Conservation (phyloP, 2,329 filamentous ascomycete species). For the Diplocarpon mali region DNA sequence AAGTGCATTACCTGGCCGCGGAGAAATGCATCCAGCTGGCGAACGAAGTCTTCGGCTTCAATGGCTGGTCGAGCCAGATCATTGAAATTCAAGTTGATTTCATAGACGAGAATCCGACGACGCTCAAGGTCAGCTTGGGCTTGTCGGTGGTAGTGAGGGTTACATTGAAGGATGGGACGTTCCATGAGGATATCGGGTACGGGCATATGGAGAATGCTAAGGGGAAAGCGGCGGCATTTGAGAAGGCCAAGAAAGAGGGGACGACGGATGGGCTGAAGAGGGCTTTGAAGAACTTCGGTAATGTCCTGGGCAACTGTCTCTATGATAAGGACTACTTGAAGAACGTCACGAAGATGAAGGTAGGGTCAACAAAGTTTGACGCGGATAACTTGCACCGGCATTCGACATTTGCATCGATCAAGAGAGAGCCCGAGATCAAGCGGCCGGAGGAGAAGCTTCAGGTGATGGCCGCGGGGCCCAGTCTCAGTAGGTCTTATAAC, state of each 20-base stretch:
- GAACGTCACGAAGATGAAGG: slow-evolving; percentile 85
- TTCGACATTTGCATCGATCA: slow-evolving; percentile 42
- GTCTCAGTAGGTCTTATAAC: slow-evolving; percentile 12
- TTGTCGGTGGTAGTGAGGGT: slow-evolving; percentile 85
- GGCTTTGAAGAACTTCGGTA: slow-evolving; percentile 83
- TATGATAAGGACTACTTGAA: slow-evolving; percentile 92
- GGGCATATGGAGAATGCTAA: slow-evolving; percentile 94
- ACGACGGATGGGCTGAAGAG: slow-evolving; percentile 91
- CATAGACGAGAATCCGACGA: slow-evolving; percentile 74
- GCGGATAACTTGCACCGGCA: slow-evolving; percentile 74
- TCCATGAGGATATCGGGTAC: slow-evolving; percentile 94
- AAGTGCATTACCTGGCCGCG: slow-evolving; percentile 88
- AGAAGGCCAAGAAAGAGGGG: slow-evolving; percentile 97
- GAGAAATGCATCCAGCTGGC: slow-evolving; percentile 94
- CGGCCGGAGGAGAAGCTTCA: slow-evolving; percentile 17
- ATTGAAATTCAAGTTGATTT: slow-evolving; percentile 93
- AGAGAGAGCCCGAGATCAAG: slow-evolving; percentile 25
- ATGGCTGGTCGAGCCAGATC: slow-evolving; percentile 95
- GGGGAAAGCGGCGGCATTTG: slow-evolving; percentile 89
- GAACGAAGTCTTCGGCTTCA: slow-evolving; percentile 93
- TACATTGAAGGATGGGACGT: slow-evolving; percentile 87
- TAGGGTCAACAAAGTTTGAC: slow-evolving; percentile 65
- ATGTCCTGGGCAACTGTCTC: slow-evolving; percentile 94
- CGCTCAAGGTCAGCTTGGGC: slow-evolving; percentile 70
- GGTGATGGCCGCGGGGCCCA: slow-evolving; percentile 8